Evolutionary conservation across 1,284 basidiomycete species (phyloP).

Genomic region (Agroathelia rolfsii): DNA sequence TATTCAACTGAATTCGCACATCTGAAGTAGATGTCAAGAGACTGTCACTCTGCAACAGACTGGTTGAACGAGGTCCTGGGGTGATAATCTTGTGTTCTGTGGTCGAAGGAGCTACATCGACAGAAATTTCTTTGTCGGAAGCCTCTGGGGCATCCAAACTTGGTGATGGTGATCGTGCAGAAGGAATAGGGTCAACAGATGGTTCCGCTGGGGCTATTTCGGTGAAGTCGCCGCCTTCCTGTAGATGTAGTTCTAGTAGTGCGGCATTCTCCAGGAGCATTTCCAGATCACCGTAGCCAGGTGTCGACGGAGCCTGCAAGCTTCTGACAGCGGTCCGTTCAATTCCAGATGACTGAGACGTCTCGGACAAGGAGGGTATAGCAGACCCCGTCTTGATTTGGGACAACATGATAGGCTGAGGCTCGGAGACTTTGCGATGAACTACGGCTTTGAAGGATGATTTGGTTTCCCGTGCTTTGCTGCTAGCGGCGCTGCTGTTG

Average conservation of each 20-base stretch:
- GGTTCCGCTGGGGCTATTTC: too few species aligned
- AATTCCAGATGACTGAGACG: slow-evolving; percentile 19
- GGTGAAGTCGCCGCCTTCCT: too few species aligned
- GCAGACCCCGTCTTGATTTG: slow-evolving; percentile 11
- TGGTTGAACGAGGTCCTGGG: too few species aligned
- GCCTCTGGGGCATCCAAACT: too few species aligned
- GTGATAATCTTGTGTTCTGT: too few species aligned
- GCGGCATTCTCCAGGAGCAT: slow-evolving; percentile 40
- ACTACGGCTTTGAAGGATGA: slow-evolving; percentile 42
- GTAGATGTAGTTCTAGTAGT: slow-evolving; percentile 36
- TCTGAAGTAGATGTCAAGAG: too few species aligned
- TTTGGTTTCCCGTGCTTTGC: slow-evolving; percentile 6
- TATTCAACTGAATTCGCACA: too few species aligned
- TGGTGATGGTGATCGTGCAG: too few species aligned
- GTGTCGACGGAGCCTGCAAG: slow-evolving; percentile 26
- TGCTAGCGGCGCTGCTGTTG: not conserved
- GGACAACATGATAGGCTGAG: slow-evolving; percentile 13
- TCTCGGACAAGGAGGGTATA: slow-evolving; percentile 15
- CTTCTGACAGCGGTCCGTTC: slow-evolving; percentile 15
- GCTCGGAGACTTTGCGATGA: slow-evolving; percentile 36
- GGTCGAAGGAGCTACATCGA: too few species aligned
- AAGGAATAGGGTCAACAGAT: too few species aligned
- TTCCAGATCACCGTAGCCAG: slow-evolving; percentile 36
- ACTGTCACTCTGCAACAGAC: too few species aligned
- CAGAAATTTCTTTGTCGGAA: too few species aligned